These are phyloP conservation scores for Salvia miltiorrhiza DNA, from an alignment of 257 asterid genomes.

Conservation along the genomic window DNA sequence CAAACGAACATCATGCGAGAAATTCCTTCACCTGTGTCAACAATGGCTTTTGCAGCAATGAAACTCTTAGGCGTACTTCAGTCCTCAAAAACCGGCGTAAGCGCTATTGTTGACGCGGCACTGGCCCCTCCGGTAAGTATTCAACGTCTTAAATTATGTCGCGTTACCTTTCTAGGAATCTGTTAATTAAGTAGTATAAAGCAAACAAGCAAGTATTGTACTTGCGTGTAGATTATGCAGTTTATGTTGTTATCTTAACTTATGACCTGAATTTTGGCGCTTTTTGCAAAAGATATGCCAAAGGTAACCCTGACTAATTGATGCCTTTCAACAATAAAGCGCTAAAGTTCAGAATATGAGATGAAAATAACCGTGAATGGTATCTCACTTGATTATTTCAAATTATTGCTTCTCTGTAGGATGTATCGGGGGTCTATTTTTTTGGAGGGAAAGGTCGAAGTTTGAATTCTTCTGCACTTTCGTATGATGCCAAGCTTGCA, in stretches of 20 bases:
- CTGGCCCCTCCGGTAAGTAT: slow-evolving; percentile 77
- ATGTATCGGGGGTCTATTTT: slow-evolving; percentile 74
- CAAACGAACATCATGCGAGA: slow-evolving; percentile 85
- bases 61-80: slow-evolving; percentile 67
- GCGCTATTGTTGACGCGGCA: slow-evolving; percentile 73
- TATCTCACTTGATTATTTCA: neutral
- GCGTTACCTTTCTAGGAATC: neutral
- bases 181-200: neutral
- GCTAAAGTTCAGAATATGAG: too few species aligned
- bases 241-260: too few species aligned
- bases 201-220: neutral
- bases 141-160: neutral
- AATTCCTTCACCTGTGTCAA: slow-evolving; percentile 52
- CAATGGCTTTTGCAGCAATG: slow-evolving; percentile 41
- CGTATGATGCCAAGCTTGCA: slow-evolving; percentile 54
- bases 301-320: too few species aligned
- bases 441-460: slow-evolving; percentile 75
- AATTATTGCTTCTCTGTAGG: slow-evolving; percentile 40
- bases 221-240: too few species aligned
- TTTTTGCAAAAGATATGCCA: too few species aligned
- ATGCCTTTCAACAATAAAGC: too few species aligned
- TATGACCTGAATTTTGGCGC: too few species aligned
- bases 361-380: too few species aligned
- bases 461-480: slow-evolving; percentile 56
- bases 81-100: slow-evolving; percentile 55